Conservation (phyloP, 2,329 filamentous ascomycete genomes). For the Nectriaceae sp. region DNA sequence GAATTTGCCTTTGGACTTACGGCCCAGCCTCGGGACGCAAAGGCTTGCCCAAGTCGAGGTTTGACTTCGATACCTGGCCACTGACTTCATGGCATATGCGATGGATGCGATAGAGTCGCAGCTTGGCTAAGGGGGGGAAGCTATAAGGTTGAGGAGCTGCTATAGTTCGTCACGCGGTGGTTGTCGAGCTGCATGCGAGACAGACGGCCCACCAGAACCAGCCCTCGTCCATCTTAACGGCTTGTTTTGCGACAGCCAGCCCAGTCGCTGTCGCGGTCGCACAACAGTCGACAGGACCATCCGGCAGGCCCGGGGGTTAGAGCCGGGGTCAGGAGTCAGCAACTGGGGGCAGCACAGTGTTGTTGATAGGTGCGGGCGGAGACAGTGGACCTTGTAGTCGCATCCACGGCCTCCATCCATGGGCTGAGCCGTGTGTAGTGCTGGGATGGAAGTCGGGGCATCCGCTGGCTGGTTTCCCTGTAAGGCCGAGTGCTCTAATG, state of each 20-base stretch:
- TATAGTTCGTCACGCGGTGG: conserved; percentile 29
- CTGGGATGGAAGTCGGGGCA: conserved; percentile 1
- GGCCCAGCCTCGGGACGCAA: conserved; percentile 11
- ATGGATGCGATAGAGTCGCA: no score
- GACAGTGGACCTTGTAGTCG: conserved; percentile 16
- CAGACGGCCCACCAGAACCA: conserved; percentile 21
- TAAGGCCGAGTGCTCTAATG: no score
- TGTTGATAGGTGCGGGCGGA: conserved; percentile 16
- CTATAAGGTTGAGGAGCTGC: not conserved
- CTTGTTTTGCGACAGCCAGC: conserved; percentile 14
- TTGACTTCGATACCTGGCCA: conserved; percentile 14
- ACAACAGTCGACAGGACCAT: conserved; percentile 19
- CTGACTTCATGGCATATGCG: no score
- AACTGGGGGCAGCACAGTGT: conserved; percentile 19
- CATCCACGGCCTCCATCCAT: conserved; percentile 6
- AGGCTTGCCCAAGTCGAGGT: conserved; percentile 14
- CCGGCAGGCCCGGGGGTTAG: conserved; percentile 13
- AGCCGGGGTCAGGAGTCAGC: conserved; percentile 15
- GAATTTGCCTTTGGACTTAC: conserved; percentile 10
- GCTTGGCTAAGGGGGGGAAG: not conserved
- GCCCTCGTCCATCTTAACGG: conserved; percentile 13
- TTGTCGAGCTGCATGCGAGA: conserved; percentile 22
- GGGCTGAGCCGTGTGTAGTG: conserved; percentile 19
- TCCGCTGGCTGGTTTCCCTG: no score
- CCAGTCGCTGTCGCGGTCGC: not conserved